phyloP scores from a whole-genome alignment of 768 basidiomycete species.

The Pleurotus ostreatus region DNA sequence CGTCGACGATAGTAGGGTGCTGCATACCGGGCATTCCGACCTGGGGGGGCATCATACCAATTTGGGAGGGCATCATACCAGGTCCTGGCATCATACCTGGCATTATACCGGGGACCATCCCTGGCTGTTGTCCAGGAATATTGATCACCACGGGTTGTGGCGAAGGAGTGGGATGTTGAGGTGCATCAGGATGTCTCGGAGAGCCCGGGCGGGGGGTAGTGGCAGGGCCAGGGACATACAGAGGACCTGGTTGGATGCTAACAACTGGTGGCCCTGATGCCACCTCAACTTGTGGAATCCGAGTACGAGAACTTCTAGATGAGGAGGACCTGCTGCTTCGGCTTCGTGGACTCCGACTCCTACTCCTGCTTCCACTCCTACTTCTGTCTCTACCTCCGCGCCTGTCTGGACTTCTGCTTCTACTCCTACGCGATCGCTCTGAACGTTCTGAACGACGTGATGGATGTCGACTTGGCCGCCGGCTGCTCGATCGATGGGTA shows the following conservation, averaged over 20 bases:
- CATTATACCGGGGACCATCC: slow-evolving; percentile 4
- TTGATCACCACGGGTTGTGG: slow-evolving; percentile 17
- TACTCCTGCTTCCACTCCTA: slow-evolving; percentile 11
- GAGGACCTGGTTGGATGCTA: slow-evolving; percentile 10
- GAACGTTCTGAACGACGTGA: slow-evolving; percentile 10
- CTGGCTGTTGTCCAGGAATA: slow-evolving; percentile 10
- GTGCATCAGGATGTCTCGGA: slow-evolving; percentile 20
- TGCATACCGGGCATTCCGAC: not conserved
- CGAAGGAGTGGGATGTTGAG: slow-evolving; percentile 20
- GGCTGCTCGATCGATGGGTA: slow-evolving; percentile 7
- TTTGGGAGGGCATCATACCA: slow-evolving; percentile 1
- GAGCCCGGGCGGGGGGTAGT: slow-evolving; percentile 17
- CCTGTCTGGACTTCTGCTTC: slow-evolving; percentile 13
- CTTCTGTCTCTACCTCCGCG: slow-evolving; percentile 11
- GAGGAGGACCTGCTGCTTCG: slow-evolving; percentile 6
- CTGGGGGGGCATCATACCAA: not conserved
- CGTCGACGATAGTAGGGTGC: not conserved
- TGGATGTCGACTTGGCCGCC: slow-evolving; percentile 8
- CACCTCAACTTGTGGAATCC: slow-evolving; percentile 10
- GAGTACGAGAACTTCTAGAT: not conserved
- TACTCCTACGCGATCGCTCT: slow-evolving; percentile 3
- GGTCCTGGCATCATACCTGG: not conserved
- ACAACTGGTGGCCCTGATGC: slow-evolving; percentile 11
- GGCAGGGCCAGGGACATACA: slow-evolving; percentile 14
- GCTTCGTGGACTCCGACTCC: slow-evolving; percentile 5